Base-by-base conservation (phyloP, 352 stramenopile species). In the Phytopythium kandeliae region DNA sequence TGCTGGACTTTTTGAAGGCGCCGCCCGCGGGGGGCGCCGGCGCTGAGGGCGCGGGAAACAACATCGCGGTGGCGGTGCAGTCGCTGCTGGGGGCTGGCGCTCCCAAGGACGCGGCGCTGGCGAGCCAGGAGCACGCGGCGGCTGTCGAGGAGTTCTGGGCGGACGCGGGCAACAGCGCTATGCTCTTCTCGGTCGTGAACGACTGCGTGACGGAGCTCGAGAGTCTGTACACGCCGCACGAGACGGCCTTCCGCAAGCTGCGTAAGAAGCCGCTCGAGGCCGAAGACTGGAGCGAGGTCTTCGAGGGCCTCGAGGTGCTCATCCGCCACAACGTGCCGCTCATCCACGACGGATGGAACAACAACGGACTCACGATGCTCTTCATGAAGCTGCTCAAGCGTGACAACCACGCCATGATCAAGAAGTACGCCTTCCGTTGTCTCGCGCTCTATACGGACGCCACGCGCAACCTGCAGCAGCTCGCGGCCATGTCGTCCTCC, bases 231-330 rank as follows among this genome's bases (percentile, higher is more conserved):
- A 66, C 78, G 53, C 80, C 83, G 9, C 84, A 92, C 45, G 79
- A 92, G 54, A 89, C 73, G 22, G 74, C 80, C 28, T 93, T 95
- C 56, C 75, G 82, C 25, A 89, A 89, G 50, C 60, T 86, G 41
- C 78, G 80, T 16, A 87, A 87, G 48, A 92, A 92, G 47, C 78
- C 71, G 7, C 68, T 93, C 8, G 80, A 95, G 53, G 78, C 81
- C 0, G 85, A 95, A 51, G 85, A 95, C 66, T 95, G 85, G 85
- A 93, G 74, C 47, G 85, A 95, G 35, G 74, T 95, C 2, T 95
- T 95, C 61, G 85, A 95, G 52, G 80, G 82, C 0, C 63, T 95
- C 17, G 85, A 95, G 43, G 76, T 90, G 48, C 62, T 95, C 26
- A 65, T 95, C 45, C 78, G 83, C 22, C 80, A 85, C 51, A 93